Conservation (phyloP, 257 asterid genomes). For the Verbascum thapsus region DNA sequence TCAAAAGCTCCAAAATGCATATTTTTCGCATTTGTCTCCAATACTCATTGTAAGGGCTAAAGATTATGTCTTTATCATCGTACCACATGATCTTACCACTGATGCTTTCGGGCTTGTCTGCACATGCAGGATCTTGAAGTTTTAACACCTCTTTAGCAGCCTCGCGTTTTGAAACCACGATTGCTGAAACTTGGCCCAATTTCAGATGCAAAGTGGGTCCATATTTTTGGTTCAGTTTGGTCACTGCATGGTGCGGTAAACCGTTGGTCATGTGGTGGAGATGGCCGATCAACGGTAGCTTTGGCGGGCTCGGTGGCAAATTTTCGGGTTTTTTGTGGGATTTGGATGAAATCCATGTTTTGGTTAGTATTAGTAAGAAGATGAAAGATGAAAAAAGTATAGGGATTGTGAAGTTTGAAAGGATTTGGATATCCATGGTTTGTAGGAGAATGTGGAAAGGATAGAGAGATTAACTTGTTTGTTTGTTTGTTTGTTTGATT, state of each 20-base stretch:
- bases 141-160: slow-evolving; percentile 7
- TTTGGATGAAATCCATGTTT: background rate
- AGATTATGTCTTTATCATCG: too few species aligned
- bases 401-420: background rate
- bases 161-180: slow-evolving; percentile 26
- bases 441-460: too few species aligned
- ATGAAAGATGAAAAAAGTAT: slow-evolving; percentile 17
- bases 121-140: slow-evolving; percentile 13
- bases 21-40: slow-evolving; percentile 12
- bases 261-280: slow-evolving; percentile 3
- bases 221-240: slow-evolving; percentile 8
- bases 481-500: too few species aligned
- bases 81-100: slow-evolving; percentile 23
- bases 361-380: slow-evolving; percentile 9
- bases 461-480: too few species aligned
- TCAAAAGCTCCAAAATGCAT: too few species aligned
- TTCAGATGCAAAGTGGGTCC: slow-evolving; percentile 27
- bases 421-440: too few species aligned
- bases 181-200: slow-evolving; percentile 12
- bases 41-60: slow-evolving; percentile 19
- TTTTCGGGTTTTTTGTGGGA: background rate
- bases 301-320: slow-evolving; percentile 17
- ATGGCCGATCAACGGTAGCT: slow-evolving; percentile 18
- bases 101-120: slow-evolving; percentile 3
- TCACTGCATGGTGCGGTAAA: slow-evolving; percentile 15